A percentile compares a stretch with the other conserved stretches of the same genome.
These are phyloP conservation scores for Xylaria sp. DNA, from an alignment of 2,329 filamentous ascomycete genomes.

Conservation along the genomic window DNA sequence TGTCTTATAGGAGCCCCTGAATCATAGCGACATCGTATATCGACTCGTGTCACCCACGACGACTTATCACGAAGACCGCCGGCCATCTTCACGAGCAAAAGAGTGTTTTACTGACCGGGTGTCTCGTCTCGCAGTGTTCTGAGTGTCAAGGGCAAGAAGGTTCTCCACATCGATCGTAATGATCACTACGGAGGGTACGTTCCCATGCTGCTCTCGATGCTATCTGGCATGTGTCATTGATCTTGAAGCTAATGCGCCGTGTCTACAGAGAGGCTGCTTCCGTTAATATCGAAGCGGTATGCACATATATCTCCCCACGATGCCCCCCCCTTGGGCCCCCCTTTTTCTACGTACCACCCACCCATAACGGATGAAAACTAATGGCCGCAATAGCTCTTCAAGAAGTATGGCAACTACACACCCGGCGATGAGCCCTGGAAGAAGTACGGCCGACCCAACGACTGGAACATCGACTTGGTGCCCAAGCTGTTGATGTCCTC, in stretches of 20 bases:
- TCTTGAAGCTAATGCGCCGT: constrained; percentile 16
- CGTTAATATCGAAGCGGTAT: constrained; percentile 89
- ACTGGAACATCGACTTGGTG: constrained; percentile 99
- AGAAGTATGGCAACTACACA: constrained; percentile 83
- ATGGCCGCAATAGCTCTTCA: constrained; percentile 61
- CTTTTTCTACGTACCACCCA: constrained; percentile 1
- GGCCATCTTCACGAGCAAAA: no score
- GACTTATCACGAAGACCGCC: neutral
- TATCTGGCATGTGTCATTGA: constrained; percentile 23
- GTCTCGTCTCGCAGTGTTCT: constrained; percentile 59
- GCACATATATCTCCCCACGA: constrained; percentile 25
- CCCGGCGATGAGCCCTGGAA: constrained; percentile 89
- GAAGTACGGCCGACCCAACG: constrained; percentile 91
- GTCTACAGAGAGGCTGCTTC: constrained; percentile 78
- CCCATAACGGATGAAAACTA: constrained; percentile 15
- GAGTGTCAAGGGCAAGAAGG: constrained; percentile 98
- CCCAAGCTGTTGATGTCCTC: constrained; percentile 99
- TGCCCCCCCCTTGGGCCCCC: neutral
- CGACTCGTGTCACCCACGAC: constrained; percentile 1
- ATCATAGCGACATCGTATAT: neutral
- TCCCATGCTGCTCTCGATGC: constrained; percentile 12
- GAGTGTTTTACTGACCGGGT: neutral
- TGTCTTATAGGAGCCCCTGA: constrained; percentile 23
- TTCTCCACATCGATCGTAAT: constrained; percentile 97
- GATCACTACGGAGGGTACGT: constrained; percentile 96